Evolutionary conservation across 2,329 filamentous ascomycete genomes (phyloP), one percentile per base, ranked within the genome.

Genomic region (Xylariomycetidae sp.): DNA sequence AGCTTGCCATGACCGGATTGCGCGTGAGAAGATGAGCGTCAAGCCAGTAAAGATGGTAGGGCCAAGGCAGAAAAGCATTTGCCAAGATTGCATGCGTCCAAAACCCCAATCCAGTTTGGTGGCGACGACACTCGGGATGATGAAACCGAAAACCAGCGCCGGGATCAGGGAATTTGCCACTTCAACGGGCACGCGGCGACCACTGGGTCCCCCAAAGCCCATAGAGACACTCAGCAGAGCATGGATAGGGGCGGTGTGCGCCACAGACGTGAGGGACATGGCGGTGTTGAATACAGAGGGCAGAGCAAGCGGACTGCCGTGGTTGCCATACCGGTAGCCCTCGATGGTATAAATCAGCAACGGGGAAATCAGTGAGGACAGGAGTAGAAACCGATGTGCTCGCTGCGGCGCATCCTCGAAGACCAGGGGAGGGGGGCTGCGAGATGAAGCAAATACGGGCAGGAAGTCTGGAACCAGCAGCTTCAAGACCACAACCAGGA

Each of bases 351-450:
- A 27, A 6, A 27, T 27, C 9, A 27, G 26, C 14, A 27, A 16
- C 6, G 26, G 26, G 3, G 26, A 27, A 9, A 27, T 10, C 5
- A 27, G 26, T 16, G 15, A 16, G 7, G 26, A 27, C 6, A 27
- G 26, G 13, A 27, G 40, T 33, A 44, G 41, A 10, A 36, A n/a
- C 17, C 35, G 34, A 4, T 41, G 38, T 27, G 9, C 32, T 28
- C 22, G 25, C 14, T 10, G 23, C 22, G 20, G n/a, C n/a, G n/a
- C n/a, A n/a, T n/a, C n/a, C n/a, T n/a, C n/a, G n/a, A n/a, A n/a
- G n/a, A n/a, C n/a, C n/a, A n/a, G n/a, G n/a, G n/a, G n/a, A n/a
- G n/a, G n/a, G n/a, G n/a, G n/a, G n/a, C n/a, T n/a, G n/a, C n/a
- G n/a, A n/a, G n/a, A n/a, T n/a, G n/a, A n/a, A n/a, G n/a, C n/a